Conservation (phyloP, 441 rosid genomes). For the Geranium incanum region DNA sequence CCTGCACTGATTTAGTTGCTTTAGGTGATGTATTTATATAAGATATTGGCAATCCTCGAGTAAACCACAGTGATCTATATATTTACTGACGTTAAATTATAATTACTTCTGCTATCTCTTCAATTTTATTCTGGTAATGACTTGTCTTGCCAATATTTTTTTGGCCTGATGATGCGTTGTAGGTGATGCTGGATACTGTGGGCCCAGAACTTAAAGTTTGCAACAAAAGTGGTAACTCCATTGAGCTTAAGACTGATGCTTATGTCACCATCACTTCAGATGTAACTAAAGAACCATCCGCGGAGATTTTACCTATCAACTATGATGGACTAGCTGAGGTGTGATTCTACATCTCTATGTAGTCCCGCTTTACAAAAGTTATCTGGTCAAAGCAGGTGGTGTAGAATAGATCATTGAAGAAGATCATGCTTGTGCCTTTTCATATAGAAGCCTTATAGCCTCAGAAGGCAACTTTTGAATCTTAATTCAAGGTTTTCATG, state of each 20-base stretch:
- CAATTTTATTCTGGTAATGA: constrained; percentile 1
- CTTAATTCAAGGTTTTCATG: background rate
- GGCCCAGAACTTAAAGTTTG: constrained; percentile 28
- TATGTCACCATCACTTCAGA: constrained; percentile 20
- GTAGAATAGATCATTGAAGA: background rate
- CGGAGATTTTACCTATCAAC: constrained; percentile 22
- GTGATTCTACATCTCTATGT: background rate
- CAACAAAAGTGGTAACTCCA: constrained; percentile 20
- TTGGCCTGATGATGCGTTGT: background rate
- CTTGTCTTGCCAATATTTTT: background rate
- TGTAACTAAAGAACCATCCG: constrained; percentile 19
- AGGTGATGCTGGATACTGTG: constrained; percentile 27
- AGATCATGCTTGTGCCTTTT: background rate
- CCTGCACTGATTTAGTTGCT: background rate
- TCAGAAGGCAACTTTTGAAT: background rate
- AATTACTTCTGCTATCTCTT: background rate
- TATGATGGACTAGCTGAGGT: constrained; percentile 25
- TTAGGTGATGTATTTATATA: background rate
- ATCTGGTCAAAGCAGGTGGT: background rate
- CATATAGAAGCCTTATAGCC: background rate
- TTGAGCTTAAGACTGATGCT: constrained; percentile 19
- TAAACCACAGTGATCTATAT: background rate
- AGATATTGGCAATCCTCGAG: background rate
- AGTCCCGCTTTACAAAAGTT: background rate
- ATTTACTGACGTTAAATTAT: background rate